Evolutionary conservation across 169 alveolate species (phyloP), one percentile per base, ranked within the genome.

Genomic region (Pseudocohnilembus persalinus): DNA sequence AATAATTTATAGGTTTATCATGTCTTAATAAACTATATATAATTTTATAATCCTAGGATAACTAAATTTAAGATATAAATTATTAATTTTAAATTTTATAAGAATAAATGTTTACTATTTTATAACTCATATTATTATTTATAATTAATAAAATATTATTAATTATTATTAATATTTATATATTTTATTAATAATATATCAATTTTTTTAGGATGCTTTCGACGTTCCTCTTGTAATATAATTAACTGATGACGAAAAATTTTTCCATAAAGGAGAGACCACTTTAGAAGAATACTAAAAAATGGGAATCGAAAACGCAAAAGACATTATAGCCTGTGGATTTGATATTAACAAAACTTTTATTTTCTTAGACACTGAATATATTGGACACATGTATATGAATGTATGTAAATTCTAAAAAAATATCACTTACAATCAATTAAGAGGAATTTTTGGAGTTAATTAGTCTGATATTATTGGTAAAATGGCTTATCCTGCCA

Each of bases 171-270:
- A n/a, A n/a, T n/a, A n/a, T n/a, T n/a, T n/a, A n/a, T n/a, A n/a
- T n/a, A n/a, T n/a, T n/a, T n/a, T n/a, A n/a, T n/a, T n/a, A n/a
- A n/a, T n/a, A n/a, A n/a, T n/a, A n/a, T n/a, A n/a, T n/a, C n/a
- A n/a, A n/a, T n/a, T 68, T n/a, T 68, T n/a, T 68, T 68, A 49
- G 68, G 99, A 98, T 72, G 98, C 98, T 29, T 99, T 99, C 90
- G 98, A 98, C 83, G 99, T 98, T 1, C 99, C 99, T 0, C 96
- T 99, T 77, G 99, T 99, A 77, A 98, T 99, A 76, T 99, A 98
- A 92, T 90, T 99, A 74, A 98, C 99, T 29, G 99, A 99, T 89
- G 99, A 99, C 89, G 99, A 99, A 91, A 99, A 99, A 96, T 99
- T 97, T 92, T 93, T 98, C 79, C 98, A 98, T 91, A 97, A 98